Percentiles rank a stretch among this genome's conserved stretches.
Evolutionary conservation across 2,329 filamentous ascomycete genomes (phyloP).

Genomic region (Apiospora malaysiana): DNA sequence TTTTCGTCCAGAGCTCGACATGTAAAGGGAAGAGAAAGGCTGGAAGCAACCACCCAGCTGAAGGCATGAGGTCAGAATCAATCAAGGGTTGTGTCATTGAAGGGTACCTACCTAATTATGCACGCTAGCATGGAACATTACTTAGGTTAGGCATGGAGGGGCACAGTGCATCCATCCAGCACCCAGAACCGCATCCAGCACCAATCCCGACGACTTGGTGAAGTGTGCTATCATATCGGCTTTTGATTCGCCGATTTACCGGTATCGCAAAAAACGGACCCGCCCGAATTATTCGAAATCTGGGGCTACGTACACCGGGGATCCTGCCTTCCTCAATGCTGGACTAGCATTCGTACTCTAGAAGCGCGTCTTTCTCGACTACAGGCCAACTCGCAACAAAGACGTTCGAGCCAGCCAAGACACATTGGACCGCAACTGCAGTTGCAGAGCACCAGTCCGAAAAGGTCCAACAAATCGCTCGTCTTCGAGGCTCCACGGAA

Average conservation of each 20-base stretch:
- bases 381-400: not conserved
- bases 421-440: not conserved
- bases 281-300: slow-evolving; percentile 22
- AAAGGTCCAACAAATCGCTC: not conserved
- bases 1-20: not conserved
- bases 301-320: slow-evolving; percentile 7
- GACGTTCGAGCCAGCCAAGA: slow-evolving; percentile 13
- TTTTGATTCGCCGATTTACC: slow-evolving; percentile 25
- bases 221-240: slow-evolving; percentile 20
- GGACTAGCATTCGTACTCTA: not conserved
- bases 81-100: not conserved
- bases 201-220: not conserved
- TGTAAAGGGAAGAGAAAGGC: not conserved
- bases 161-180: too few relatives aligned
- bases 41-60: not conserved
- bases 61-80: not conserved
- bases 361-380: slow-evolving; percentile 4
- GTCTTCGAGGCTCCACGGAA: slow-evolving; percentile 17
- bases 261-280: slow-evolving; percentile 20
- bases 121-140: not conserved
- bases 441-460: not conserved
- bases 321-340: slow-evolving; percentile 5
- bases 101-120: too few relatives aligned
- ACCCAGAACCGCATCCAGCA: not conserved
- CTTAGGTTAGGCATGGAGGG: not conserved